These are phyloP conservation scores for Rhipidocladum racemiflorum DNA, from an alignment of 176 grass and related monocot species.

Conservation along the genomic window DNA sequence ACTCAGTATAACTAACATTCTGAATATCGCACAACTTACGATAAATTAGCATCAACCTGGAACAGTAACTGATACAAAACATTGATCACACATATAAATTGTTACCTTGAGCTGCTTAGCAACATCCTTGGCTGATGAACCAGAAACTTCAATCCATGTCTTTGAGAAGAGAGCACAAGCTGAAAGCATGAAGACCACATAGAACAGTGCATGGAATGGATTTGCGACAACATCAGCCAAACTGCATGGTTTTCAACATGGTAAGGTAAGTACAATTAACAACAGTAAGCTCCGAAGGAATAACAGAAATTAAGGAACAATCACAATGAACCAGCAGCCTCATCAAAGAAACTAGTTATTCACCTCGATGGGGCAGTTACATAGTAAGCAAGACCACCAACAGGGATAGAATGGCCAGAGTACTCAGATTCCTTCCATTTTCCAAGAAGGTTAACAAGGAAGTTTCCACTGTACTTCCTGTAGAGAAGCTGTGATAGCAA, in stretches of 20 bases:
- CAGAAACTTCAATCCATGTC: slow-evolving; percentile 72
- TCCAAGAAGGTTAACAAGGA: slow-evolving; percentile 81
- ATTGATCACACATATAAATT: background rate
- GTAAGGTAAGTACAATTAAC: slow-evolving; percentile 25
- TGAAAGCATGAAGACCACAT: slow-evolving; percentile 57
- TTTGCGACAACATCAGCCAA: slow-evolving; percentile 59
- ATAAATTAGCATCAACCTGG: background rate
- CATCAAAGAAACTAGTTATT: slow-evolving; percentile 9
- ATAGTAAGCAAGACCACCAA: slow-evolving; percentile 94
- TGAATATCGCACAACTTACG: background rate
- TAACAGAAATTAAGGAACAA: slow-evolving; percentile 4
- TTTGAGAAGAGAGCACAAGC: slow-evolving; percentile 61
- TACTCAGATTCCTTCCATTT: slow-evolving; percentile 96
- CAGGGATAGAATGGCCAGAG: slow-evolving; percentile 74
- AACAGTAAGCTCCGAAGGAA: background rate
- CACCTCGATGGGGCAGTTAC: slow-evolving; percentile 97
- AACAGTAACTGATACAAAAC: background rate
- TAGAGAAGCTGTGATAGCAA: slow-evolving; percentile 64
- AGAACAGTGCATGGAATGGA: slow-evolving; percentile 59
- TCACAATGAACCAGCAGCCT: background rate
- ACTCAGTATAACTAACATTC: background rate
- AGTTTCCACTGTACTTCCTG: slow-evolving; percentile 90
- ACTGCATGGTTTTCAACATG: slow-evolving; percentile 37
- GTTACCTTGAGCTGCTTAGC: slow-evolving; percentile 71
- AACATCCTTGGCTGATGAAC: slow-evolving; percentile 87